phyloP scores from a whole-genome alignment of 192 early-diverging fungal species.

The Coemansia javaensis region DNA sequence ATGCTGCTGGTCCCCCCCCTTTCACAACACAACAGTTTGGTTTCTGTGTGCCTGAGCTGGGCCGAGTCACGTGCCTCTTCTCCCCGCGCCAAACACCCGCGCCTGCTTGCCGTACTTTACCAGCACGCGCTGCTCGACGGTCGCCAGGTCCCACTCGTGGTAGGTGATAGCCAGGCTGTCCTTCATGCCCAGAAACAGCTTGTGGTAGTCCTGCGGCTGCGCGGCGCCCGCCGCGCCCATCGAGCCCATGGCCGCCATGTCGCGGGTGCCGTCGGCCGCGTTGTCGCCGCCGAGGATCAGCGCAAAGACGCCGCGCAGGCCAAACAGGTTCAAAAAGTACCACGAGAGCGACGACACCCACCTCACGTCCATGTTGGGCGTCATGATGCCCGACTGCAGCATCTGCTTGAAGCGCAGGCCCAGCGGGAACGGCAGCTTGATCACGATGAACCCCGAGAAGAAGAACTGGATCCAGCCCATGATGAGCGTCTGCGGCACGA shows the following conservation, averaged over 20 bases:
- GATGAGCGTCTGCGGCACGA: constrained; percentile 97
- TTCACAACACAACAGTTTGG: too few species aligned
- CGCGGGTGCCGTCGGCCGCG: constrained; percentile 76
- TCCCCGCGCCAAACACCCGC: constrained; percentile 33
- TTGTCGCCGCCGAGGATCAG: constrained; percentile 90
- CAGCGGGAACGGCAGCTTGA: constrained; percentile 94
- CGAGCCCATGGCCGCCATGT: constrained; percentile 88
- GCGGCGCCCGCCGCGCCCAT: constrained; percentile 76
- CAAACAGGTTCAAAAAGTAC: constrained; percentile 98
- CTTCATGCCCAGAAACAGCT: constrained; percentile 82
- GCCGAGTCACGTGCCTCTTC: too few species aligned
- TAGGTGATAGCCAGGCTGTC: constrained; percentile 79
- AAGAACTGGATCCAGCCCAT: constrained; percentile 99
- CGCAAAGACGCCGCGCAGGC: constrained; percentile 84
- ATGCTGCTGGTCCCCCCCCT: too few species aligned
- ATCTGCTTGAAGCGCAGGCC: constrained; percentile 96
- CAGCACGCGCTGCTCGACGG: constrained; percentile 74
- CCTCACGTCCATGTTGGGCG: constrained; percentile 92
- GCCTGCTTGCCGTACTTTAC: constrained; percentile 64
- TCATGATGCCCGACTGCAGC: constrained; percentile 94
- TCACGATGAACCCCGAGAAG: constrained; percentile 95
- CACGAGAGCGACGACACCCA: constrained; percentile 97
- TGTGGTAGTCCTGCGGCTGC: constrained; percentile 78
- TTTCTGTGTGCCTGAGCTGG: too few species aligned
- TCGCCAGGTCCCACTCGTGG: constrained; percentile 76